These are phyloP conservation scores for Fusarium sp. DNA, from an alignment of 2,329 filamentous ascomycete species.

Conservation along the genomic window DNA sequence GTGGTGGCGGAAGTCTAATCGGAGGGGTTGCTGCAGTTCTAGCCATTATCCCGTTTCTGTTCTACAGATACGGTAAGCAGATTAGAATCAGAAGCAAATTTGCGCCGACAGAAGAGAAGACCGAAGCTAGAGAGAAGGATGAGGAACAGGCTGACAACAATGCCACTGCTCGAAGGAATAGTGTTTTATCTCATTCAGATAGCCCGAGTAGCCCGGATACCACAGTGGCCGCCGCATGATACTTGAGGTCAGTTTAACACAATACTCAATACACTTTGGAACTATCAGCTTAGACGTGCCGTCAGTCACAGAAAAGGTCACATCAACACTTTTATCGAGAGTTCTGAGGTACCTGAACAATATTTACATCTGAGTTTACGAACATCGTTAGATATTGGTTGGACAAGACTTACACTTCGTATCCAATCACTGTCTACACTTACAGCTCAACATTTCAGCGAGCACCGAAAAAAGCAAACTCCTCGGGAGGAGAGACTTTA, in stretches of 20 bases:
- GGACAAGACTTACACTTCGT: not conserved
- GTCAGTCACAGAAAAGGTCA: not conserved
- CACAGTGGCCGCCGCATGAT: not conserved
- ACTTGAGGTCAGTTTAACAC: not conserved
- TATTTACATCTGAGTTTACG: not conserved
- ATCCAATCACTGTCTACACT: not conserved
- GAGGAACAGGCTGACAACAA: slow-evolving; percentile 3
- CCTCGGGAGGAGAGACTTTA: not conserved
- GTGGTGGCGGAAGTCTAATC: slow-evolving; percentile 30
- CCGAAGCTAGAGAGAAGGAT: not conserved
- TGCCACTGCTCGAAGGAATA: not conserved
- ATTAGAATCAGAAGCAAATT: slow-evolving; percentile 35
- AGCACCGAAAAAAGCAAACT: not conserved
- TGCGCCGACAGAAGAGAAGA: slow-evolving; percentile 17
- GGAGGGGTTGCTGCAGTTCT: slow-evolving; percentile 29
- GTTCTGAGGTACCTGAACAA: not conserved
- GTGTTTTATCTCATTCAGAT: not conserved
- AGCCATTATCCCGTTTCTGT: slow-evolving; percentile 28
- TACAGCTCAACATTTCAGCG: not conserved
- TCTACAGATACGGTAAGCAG: slow-evolving; percentile 33
- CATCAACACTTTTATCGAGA: not conserved
- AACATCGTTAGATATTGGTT: not conserved
- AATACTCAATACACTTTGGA: not conserved
- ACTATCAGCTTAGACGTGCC: not conserved
- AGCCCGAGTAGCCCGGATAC: not conserved